phyloP scores from a whole-genome alignment of 2,329 filamentous ascomycete genomes.

The Chaetomium sp. region DNA sequence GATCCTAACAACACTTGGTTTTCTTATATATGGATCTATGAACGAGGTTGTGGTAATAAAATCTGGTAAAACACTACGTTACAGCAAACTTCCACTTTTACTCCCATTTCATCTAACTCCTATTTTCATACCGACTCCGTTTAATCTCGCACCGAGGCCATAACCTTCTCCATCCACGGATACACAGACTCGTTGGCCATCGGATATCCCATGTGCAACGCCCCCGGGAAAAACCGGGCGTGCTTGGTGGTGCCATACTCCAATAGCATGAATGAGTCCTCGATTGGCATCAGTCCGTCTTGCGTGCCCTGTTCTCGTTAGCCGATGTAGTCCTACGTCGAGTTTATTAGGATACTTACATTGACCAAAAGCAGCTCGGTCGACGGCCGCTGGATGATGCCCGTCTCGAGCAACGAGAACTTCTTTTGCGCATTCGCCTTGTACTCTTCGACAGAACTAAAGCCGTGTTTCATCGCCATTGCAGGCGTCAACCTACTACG shows the following conservation, averaged over 20 bases:
- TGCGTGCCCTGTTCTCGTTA: slow-evolving; percentile 44
- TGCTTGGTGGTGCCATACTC: slow-evolving; percentile 61
- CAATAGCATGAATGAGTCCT: slow-evolving; percentile 58
- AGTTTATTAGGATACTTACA: slow-evolving; percentile 32
- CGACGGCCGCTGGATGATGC: slow-evolving; percentile 49
- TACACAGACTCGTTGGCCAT: slow-evolving; percentile 50
- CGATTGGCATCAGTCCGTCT: slow-evolving; percentile 62
- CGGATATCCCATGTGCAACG: slow-evolving; percentile 64
- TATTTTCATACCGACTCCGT: not conserved
- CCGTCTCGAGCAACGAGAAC: slow-evolving; percentile 56
- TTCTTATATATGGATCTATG: not conserved
- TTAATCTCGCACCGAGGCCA: slow-evolving; percentile 29
- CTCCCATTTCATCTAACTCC: not conserved
- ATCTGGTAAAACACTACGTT: not conserved
- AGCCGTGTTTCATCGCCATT: slow-evolving; percentile 58
- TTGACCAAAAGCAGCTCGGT: slow-evolving; percentile 56
- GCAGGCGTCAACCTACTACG: slow-evolving; percentile 41
- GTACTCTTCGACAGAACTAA: slow-evolving; percentile 48
- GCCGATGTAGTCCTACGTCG: not conserved
- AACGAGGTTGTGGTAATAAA: not conserved
- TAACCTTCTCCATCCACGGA: slow-evolving; percentile 55
- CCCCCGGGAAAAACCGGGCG: slow-evolving; percentile 54
- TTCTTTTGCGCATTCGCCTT: slow-evolving; percentile 48
- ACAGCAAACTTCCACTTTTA: not conserved
- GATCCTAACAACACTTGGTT: not conserved